These are phyloP conservation scores for Erysimum cheiri DNA, from an alignment of 441 rosid genomes.

Conservation along the genomic window DNA sequence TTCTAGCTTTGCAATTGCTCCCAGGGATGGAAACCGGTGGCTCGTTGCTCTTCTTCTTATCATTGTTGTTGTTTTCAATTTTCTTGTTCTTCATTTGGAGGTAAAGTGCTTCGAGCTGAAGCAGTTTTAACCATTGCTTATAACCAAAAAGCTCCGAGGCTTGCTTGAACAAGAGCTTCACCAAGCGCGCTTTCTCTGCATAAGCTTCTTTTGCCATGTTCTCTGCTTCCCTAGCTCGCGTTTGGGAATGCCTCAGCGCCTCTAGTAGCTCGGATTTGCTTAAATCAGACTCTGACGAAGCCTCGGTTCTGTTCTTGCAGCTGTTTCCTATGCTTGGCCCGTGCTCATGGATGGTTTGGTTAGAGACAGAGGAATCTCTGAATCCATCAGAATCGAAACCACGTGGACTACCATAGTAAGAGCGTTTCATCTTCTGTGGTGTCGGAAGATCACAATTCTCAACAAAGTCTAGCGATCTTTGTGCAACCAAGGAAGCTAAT, in stretches of 20 bases:
- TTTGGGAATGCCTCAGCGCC: conserved; percentile 93
- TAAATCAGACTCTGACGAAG: conserved; percentile 54
- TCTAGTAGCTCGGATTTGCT: conserved; percentile 82
- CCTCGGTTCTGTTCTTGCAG: conserved; percentile 47
- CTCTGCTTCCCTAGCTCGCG: conserved; percentile 98
- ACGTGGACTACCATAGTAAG: conserved; percentile 45
- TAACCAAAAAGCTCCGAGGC: conserved; percentile 94
- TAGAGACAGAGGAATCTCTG: conserved; percentile 42
- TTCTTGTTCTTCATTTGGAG: conserved; percentile 64
- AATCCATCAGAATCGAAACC: conserved; percentile 49
- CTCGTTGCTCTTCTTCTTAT: conserved; percentile 42
- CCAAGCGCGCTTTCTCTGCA: conserved; percentile 83
- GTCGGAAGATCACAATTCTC: conserved; percentile 96
- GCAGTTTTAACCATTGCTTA: conserved; percentile 87
- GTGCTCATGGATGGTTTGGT: conserved; percentile 39
- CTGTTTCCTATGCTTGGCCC: conserved; percentile 42
- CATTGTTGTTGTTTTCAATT: conserved; percentile 32
- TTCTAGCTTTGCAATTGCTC: conserved; percentile 51
- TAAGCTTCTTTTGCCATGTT: conserved; percentile 77
- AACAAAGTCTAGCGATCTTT: conserved; percentile 69
- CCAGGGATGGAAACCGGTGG: conserved; percentile 44
- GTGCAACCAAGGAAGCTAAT: conserved; percentile 86
- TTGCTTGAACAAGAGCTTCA: conserved; percentile 85
- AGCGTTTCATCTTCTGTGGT: conserved; percentile 73
- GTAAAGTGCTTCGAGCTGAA: conserved; percentile 80